Evolutionary conservation across 768 basidiomycete species (phyloP), one percentile per base, ranked within the genome.

Genomic region (Suillus clintonianus): DNA sequence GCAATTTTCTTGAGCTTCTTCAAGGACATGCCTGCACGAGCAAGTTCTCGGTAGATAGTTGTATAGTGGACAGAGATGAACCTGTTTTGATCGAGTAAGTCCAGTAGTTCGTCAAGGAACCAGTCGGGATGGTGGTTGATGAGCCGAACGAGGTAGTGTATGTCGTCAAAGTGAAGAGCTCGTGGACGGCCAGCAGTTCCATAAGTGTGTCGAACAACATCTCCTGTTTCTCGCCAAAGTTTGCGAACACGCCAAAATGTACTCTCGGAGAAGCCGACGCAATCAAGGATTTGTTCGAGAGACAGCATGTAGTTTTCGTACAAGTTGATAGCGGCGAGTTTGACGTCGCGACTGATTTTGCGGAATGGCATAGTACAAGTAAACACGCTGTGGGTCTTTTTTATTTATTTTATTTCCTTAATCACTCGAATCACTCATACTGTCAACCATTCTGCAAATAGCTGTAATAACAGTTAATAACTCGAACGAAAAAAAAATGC

Each of bases 1-100:
- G 78, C 78, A 62, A 79, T 73, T 19, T 67, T 72, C 64, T 72
- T 70, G 11, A 79, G 64, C 57, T 76, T 73, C 57, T 80, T 79
- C 13, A 42, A 19, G 11, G 71, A 72, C 4, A 76, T 51, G 11
- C 72, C 70, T 51, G 67, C 67, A 42, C 68, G 64, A 34, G 67
- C 61, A 17, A 80, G 74, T 48, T 73, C 70, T 1, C 70, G 67
- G 59, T 70, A 68, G 39, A 79, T 73, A 0, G 78, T 78, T 4
- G 71, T 67, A 63, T 68, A 78, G 65, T 78, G 76, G 7, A 74
- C 69, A n/a, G 75, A 71, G 48, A 79, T 74, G 67, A 77, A 77
- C 15, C 51, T 32, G 19, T 60, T 57, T 36, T 58, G 14, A 34
- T 61, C 13, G 11, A 66, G n/a, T 60, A 67, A 15, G 56, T 62